phyloP scores from a whole-genome alignment of 2,329 filamentous ascomycete species.

The Plenodomus tracheiphilus region DNA sequence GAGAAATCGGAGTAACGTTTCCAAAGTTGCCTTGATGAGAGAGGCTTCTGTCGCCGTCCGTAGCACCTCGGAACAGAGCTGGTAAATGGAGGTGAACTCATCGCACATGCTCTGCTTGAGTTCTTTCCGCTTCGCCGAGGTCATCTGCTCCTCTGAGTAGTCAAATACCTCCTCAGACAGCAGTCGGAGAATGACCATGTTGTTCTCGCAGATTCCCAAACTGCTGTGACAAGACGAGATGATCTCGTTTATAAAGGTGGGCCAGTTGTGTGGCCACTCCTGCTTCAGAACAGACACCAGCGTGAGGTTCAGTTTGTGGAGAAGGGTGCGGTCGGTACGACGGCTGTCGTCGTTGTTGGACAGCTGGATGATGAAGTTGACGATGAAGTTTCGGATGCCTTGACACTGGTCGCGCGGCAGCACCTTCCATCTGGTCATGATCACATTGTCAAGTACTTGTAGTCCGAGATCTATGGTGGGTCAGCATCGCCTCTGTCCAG shows the following conservation, averaged over 20 bases:
- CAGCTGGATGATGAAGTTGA: conserved; percentile 95
- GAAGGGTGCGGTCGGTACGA: conserved; percentile 79
- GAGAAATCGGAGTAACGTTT: conserved; percentile 92
- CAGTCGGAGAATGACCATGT: conserved; percentile 96
- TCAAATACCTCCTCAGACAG: conserved; percentile 98
- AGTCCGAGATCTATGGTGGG: conserved; percentile 74
- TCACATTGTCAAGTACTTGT: conserved; percentile 96
- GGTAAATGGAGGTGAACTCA: conserved; percentile 98
- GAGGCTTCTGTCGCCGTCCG: conserved; percentile 85
- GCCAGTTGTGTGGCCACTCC: conserved; percentile 99
- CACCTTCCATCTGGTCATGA: conserved; percentile 99
- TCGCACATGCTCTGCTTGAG: conserved; percentile 98
- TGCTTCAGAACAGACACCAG: conserved; percentile 98
- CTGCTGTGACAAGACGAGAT: conserved; percentile 94
- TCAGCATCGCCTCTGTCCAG: conserved; percentile 36
- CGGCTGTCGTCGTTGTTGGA: conserved; percentile 88
- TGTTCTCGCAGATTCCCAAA: conserved; percentile 98
- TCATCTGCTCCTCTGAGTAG: conserved; percentile 99
- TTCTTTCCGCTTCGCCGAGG: conserved; percentile 94
- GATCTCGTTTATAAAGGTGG: conserved; percentile 99
- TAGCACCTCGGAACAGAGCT: conserved; percentile 93
- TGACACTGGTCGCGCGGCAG: conserved; percentile 94
- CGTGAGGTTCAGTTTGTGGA: conserved; percentile 98
- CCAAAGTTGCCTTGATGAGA: conserved; percentile 92
- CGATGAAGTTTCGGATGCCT: conserved; percentile 98